A percentile compares a stretch with the other conserved stretches of the same genome.
phyloP scores from a whole-genome alignment of 1,139 yeast species.

The Debaryomyces coudertii region DNA sequence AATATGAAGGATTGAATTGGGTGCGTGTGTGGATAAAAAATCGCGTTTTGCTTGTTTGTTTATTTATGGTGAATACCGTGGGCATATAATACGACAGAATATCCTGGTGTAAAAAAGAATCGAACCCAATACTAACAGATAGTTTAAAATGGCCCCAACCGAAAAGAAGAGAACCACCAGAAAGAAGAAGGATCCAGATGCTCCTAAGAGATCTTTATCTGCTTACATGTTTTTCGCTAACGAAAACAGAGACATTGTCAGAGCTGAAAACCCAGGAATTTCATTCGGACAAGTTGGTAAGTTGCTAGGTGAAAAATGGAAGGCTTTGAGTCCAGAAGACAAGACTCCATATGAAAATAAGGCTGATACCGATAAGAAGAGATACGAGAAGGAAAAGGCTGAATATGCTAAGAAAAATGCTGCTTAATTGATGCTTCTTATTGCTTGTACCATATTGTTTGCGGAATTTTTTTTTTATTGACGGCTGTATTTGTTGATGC shows the following conservation, averaged over 20 bases:
- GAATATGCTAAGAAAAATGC: slow-evolving; percentile 62
- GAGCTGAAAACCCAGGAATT: slow-evolving; percentile 94
- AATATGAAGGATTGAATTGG: background rate
- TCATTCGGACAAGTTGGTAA: slow-evolving; percentile 92
- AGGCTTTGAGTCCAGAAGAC: slow-evolving; percentile 78
- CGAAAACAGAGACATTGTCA: slow-evolving; percentile 92
- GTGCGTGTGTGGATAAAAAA: background rate
- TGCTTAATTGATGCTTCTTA: slow-evolving; percentile 9
- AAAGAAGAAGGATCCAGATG: slow-evolving; percentile 87
- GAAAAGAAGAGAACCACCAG: slow-evolving; percentile 53
- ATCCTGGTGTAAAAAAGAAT: slow-evolving; percentile 1
- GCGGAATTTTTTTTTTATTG: background rate
- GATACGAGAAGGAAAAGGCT: slow-evolving; percentile 95
- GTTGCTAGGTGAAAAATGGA: slow-evolving; percentile 95
- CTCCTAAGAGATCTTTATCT: slow-evolving; percentile 97
- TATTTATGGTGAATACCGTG: slow-evolving; percentile 4
- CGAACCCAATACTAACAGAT: slow-evolving; percentile 5
- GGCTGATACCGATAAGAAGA: slow-evolving; percentile 95
- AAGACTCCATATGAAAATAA: slow-evolving; percentile 88
- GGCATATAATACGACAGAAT: slow-evolving; percentile 3
- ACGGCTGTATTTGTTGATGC: background rate
- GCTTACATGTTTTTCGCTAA: slow-evolving; percentile 99
- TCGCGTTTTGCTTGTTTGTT: slow-evolving; percentile 8
- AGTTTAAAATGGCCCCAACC: slow-evolving; percentile 25
- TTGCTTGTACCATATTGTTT: slow-evolving; percentile 12